phyloP scores from a whole-genome alignment of 768 basidiomycete genomes.

The Panaeolus papilionaceus region DNA sequence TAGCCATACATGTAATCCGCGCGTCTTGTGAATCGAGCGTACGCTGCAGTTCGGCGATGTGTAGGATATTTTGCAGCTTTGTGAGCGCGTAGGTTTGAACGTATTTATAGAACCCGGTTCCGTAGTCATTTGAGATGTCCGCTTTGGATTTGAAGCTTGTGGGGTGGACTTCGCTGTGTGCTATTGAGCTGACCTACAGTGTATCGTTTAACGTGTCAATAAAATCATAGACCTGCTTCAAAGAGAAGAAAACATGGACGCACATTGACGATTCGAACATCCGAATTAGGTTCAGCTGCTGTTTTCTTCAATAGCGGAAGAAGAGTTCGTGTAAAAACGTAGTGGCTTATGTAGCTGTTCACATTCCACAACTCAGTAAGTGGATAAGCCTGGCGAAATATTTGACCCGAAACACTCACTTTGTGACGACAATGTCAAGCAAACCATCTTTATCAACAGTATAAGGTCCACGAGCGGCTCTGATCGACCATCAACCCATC shows the following conservation, averaged over 20 bases:
- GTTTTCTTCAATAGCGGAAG: constrained; percentile 33
- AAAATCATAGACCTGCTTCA: neutral
- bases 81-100: neutral
- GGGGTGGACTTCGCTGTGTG: neutral
- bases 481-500: constrained; percentile 24
- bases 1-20: neutral
- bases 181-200: neutral
- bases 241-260: neutral
- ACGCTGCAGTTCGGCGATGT: neutral
- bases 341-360: constrained; percentile 29
- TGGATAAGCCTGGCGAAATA: neutral
- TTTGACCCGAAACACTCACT: constrained; percentile 19
- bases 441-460: constrained; percentile 21
- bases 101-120: neutral
- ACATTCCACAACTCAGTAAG: neutral
- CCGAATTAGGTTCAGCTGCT: constrained; percentile 22
- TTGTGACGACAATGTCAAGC: constrained; percentile 17
- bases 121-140: neutral
- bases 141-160: neutral
- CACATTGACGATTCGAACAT: constrained; percentile 31
- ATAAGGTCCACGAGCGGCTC: constrained; percentile 23
- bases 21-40: neutral
- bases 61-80: neutral
- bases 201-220: too few species aligned
- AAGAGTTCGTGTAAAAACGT: constrained; percentile 33